Evolutionary conservation across 2,329 filamentous ascomycete species (phyloP), one percentile per base, ranked within the genome.

Genomic region (Sporothrix inflata): DNA sequence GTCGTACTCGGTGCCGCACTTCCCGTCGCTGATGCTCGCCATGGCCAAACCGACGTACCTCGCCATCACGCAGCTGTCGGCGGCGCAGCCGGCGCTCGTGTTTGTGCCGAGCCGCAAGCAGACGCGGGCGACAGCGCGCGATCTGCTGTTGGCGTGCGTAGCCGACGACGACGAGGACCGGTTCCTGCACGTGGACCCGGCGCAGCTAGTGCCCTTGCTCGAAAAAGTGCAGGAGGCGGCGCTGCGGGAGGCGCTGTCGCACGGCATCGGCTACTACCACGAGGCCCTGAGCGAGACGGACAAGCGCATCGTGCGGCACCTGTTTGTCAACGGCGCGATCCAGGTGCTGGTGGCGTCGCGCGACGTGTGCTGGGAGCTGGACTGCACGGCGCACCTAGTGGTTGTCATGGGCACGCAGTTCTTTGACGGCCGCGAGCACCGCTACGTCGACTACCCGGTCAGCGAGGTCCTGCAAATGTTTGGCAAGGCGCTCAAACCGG

Each of bases 401-500:
- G 88, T 99, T 65, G 91, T 99, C 42, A 98, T 99, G 94, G 94
- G 94, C 19, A 99, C 97, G 1, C 96, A 99, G 79, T 98, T 94
- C 82, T 99, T 95, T 76, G 96, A 99, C 78, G 96, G 96, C 7
- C 91, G 94, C 68, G 95, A 99, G 82, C 97, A 99, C 81, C 91
- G 97, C 74, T 99, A 99, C 80, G 90, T 98, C 70, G 96, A 99
- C 81, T 99, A 99, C 78, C 92, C 94, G 4, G 89, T 98, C 75
- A 95, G 92, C 78, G 96, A 99, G 79, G 90, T 99, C 19, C 84
- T 99, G 71, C 96, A 99, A 79, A 99, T 99, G 95, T 97, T 98
- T 77, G 96, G 96, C 76, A 97, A 96, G 81, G 93, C 96, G 49
- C 90, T 94, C 71, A 90, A 92, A 53, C 90, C 94, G 1, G 88